phyloP scores from a whole-genome alignment of 2,329 filamentous ascomycete species.

The Cercospora berteroae region DNA sequence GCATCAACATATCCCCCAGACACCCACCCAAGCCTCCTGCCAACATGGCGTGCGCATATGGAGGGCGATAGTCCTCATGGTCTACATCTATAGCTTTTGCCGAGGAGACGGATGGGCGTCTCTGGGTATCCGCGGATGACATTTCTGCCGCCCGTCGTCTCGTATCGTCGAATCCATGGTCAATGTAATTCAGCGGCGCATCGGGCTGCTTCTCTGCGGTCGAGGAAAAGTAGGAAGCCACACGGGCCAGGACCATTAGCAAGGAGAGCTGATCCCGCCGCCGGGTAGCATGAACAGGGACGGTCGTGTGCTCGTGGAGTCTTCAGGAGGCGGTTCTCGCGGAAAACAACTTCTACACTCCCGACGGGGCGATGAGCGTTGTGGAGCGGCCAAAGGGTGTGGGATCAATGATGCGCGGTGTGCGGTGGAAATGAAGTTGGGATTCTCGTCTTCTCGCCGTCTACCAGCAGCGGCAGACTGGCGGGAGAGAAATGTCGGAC shows the following conservation, averaged over 20 bases:
- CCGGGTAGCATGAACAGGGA: conserved; percentile 4
- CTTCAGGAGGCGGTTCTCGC: background rate
- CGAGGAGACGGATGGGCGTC: conserved; percentile 8
- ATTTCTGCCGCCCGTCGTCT: conserved; percentile 39
- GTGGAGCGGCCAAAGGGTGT: background rate
- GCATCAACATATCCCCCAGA: conserved; percentile 96
- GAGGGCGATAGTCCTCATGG: conserved; percentile 46
- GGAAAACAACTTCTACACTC: background rate
- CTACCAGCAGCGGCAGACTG: background rate
- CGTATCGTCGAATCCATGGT: conserved; percentile 37
- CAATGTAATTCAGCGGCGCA: conserved; percentile 37
- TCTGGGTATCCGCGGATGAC: conserved; percentile 33
- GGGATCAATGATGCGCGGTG: background rate
- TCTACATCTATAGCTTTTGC: conserved; percentile 33
- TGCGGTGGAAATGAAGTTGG: background rate
- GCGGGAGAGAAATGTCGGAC: background rate
- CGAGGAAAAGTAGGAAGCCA: conserved; percentile 47
- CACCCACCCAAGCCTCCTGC: conserved; percentile 90
- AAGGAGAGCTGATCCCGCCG: conserved; percentile 12
- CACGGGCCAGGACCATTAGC: conserved; percentile 52
- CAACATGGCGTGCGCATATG: conserved; percentile 69
- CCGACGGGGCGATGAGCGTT: background rate
- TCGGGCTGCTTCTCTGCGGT: conserved; percentile 22
- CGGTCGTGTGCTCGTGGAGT: background rate
- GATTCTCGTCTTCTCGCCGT: background rate